Base-by-base conservation (phyloP, 495 filamentous ascomycete species). In the Hypoxylon trugodes region DNA sequence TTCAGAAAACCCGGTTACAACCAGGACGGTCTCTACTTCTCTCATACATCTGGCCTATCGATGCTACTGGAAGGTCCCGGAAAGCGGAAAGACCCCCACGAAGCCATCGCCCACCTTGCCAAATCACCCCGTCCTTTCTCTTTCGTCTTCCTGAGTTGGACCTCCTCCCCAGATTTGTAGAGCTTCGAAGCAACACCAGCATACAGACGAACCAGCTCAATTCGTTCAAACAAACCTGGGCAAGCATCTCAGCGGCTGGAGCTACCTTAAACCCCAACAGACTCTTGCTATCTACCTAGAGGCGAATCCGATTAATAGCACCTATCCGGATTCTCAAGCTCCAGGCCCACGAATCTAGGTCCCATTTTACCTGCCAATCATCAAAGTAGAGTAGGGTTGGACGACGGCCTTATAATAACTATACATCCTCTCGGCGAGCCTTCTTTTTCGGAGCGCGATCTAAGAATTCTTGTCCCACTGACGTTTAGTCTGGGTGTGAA, bases 21-120 rank as follows among this genome's bases (percentile, higher is more conserved):
- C 54, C 41, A 45, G 53, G 41, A 62, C 58, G 10, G 47, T 21
- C 32, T 59, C 38, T 55, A 49, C 32, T 56, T 56, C 33, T 48
- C 45, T 21, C 46, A 35, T 41, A 62, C 64, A 42, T 37, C 58
- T 48, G 37, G 37, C 52, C 42, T 67, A 61, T 66, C 58, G 47
- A 61, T 48, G 15, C 36, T 62, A 26, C 56, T 65, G 51, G 58
- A 59, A 62, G 33, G 40, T 53, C 47, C 53, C 57, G 58, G 57
- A 52, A 58, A 53, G 36, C 58, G 47, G 46, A 58, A 58, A 62
- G 40, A 61, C 58, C 64, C 64, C 64, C 64, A 67, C 64, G 53
- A 62, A 67, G 58, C 58, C 59, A 30, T 59, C 58, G 40, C 47
- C 64, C 57, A 50, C 64, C 41, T 54, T 43, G 37, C 40, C 32